A percentile compares a stretch with the other conserved stretches of the same genome.
Evolutionary conservation across 345 rosid species (phyloP).

Genomic region (Gossypium raimondii): DNA sequence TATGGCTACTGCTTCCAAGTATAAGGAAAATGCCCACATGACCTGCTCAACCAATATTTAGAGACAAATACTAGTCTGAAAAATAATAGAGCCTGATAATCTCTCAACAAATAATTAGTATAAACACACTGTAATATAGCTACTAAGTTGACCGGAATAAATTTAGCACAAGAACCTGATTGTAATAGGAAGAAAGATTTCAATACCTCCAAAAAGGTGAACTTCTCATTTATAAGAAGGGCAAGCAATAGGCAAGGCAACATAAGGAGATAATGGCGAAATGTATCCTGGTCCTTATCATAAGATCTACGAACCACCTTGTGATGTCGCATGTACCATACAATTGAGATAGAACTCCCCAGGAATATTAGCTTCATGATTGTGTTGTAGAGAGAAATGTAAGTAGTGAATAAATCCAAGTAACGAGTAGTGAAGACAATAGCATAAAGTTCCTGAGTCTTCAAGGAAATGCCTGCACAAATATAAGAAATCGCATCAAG

Average conservation of each 20-base stretch:
- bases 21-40: conserved; percentile 75
- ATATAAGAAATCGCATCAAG: background rate
- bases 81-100: background rate
- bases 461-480: conserved; percentile 65
- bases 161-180: background rate
- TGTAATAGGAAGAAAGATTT: background rate
- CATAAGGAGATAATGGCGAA: conserved; percentile 58
- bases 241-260: conserved; percentile 76
- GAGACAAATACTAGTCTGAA: background rate
- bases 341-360: conserved; percentile 77
- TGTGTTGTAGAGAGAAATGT: conserved; percentile 48
- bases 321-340: conserved; percentile 85
- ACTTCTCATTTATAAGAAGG: conserved; percentile 63
- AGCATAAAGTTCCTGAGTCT: conserved; percentile 85
- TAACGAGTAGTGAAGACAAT: conserved; percentile 68
- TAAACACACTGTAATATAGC: background rate
- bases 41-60: conserved; percentile 37
- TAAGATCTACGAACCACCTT: conserved; percentile 72
- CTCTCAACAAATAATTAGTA: background rate
- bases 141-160: background rate
- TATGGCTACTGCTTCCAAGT: conserved; percentile 80
- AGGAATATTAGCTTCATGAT: conserved; percentile 75
- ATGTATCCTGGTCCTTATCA: conserved; percentile 72
- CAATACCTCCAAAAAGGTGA: conserved; percentile 64
- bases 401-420: conserved; percentile 57